Conservation (phyloP, 2,329 filamentous ascomycete species). For the Saccharata proteae region DNA sequence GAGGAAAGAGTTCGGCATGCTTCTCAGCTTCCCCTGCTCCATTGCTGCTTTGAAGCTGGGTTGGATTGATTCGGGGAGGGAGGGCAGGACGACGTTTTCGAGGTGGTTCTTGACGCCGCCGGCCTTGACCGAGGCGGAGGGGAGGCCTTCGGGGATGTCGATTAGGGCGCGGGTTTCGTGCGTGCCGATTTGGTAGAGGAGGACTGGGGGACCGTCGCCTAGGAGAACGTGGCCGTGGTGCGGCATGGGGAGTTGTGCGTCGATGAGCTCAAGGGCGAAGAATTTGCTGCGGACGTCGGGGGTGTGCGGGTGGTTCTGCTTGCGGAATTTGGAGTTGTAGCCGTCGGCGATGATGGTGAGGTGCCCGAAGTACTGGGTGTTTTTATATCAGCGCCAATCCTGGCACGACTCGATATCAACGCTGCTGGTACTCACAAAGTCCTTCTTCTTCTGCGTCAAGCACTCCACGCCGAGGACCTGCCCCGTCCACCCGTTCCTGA, state of each 20-base stretch:
- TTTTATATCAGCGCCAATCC: constrained; percentile 1
- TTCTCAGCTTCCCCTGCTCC: constrained; percentile 63
- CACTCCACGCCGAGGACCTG: constrained; percentile 77
- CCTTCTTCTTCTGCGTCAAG: constrained; percentile 50
- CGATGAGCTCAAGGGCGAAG: constrained; percentile 84
- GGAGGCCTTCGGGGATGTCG: constrained; percentile 69
- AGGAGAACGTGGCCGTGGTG: constrained; percentile 82
- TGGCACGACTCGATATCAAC: not conserved
- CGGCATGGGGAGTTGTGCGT: constrained; percentile 64
- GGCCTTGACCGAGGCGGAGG: constrained; percentile 57
- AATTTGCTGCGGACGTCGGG: constrained; percentile 76
- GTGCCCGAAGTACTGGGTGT: constrained; percentile 63
- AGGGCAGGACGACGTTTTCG: constrained; percentile 64
- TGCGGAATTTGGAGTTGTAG: constrained; percentile 84
- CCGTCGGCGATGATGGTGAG: constrained; percentile 87
- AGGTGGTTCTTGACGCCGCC: constrained; percentile 84
- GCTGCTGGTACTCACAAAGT: constrained; percentile 32
- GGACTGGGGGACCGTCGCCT: constrained; percentile 61
- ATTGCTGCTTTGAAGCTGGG: constrained; percentile 67
- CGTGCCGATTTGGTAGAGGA: constrained; percentile 94
- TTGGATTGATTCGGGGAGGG: constrained; percentile 58
- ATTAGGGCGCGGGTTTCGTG: constrained; percentile 86
- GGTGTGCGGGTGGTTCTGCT: constrained; percentile 54
- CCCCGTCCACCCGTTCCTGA: constrained; percentile 55
- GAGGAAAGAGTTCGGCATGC: constrained; percentile 94